These are phyloP conservation scores for Globisporangium nodosum DNA, from an alignment of 352 stramenopile genomes.

Conservation along the genomic window DNA sequence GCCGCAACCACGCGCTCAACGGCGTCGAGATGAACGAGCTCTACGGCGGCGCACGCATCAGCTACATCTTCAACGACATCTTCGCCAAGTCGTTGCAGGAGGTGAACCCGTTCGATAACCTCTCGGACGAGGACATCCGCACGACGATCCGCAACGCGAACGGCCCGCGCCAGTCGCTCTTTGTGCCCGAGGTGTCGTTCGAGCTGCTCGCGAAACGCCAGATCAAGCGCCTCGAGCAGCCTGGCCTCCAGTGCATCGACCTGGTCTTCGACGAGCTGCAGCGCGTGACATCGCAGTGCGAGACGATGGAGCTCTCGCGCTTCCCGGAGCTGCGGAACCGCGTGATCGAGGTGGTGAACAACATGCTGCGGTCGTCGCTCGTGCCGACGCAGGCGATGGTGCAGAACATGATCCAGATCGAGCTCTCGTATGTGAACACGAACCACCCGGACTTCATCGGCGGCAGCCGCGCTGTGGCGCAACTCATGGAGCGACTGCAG, in stretches of 20 bases:
- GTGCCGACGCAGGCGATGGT: conserved; percentile 92
- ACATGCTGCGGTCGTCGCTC: conserved; percentile 79
- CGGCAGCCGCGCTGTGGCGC: conserved; percentile 91
- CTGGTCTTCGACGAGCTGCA: conserved; percentile 99
- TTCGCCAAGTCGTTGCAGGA: conserved; percentile 86
- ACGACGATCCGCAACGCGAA: conserved; percentile 99
- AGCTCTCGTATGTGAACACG: conserved; percentile 99
- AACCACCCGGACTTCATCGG: conserved; percentile 99
- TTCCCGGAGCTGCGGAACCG: conserved; percentile 95
- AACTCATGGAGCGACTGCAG: conserved; percentile 95
- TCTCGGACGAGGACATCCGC: conserved; percentile 98
- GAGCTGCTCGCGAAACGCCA: conserved; percentile 97
- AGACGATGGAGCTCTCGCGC: conserved; percentile 94
- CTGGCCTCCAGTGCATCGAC: conserved; percentile 96
- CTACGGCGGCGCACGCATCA: conserved; percentile 97
- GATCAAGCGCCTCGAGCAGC: conserved; percentile 95
- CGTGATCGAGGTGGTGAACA: conserved; percentile 93
- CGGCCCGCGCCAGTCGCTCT: conserved; percentile 95
- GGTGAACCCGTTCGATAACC: conserved; percentile 95
- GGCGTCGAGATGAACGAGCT: conserved; percentile 86
- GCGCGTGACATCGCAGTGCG: conserved; percentile 91
- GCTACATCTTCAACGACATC: conserved; percentile 99
- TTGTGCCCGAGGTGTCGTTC: conserved; percentile 98
- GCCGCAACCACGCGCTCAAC: conserved; percentile 77
- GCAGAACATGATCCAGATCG: conserved; percentile 97